A percentile compares a stretch with the other conserved stretches of the same genome.
Conservation (phyloP, 2,329 filamentous ascomycete species). For the Ophiostoma himal-ulmi region DNA sequence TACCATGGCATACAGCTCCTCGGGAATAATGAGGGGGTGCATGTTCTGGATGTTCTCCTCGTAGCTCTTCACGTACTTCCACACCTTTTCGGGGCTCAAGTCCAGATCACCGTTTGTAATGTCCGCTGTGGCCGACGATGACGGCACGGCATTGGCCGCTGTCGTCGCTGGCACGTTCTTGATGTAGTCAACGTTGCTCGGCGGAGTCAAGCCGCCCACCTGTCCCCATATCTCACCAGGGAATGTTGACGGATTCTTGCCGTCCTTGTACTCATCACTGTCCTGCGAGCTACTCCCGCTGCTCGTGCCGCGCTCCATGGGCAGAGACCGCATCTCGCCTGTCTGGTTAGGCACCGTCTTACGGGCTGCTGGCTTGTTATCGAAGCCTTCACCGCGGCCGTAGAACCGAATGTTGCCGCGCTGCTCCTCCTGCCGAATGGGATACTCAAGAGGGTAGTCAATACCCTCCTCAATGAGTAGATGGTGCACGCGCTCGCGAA, state of each 20-base stretch:
- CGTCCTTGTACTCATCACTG: constrained; percentile 8
- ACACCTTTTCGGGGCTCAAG: constrained; percentile 47
- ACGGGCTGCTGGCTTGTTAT: constrained; percentile 41
- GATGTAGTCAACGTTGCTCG: constrained; percentile 30
- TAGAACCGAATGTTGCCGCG: constrained; percentile 70
- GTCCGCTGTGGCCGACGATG: constrained; percentile 27
- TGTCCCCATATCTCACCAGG: constrained; percentile 55
- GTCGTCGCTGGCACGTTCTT: constrained; percentile 6
- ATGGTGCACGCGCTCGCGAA: constrained; percentile 55
- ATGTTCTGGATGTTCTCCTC: constrained; percentile 58
- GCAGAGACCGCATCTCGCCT: not conserved
- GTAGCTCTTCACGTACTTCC: constrained; percentile 51
- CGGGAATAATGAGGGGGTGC: constrained; percentile 56
- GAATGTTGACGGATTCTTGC: not conserved
- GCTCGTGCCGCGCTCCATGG: constrained; percentile 23
- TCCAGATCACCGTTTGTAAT: constrained; percentile 45
- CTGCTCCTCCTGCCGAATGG: constrained; percentile 67
- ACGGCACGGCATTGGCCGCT: not conserved
- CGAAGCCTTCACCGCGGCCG: constrained; percentile 70
- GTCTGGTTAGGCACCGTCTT: constrained; percentile 32
- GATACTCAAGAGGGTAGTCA: constrained; percentile 61
- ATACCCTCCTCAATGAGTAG: constrained; percentile 46
- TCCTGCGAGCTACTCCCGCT: constrained; percentile 36
- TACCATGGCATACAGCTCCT: constrained; percentile 48
- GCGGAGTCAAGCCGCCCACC: constrained; percentile 44